Conservation (phyloP, 768 basidiomycete species). For the Candolleomyces eurysporus region DNA sequence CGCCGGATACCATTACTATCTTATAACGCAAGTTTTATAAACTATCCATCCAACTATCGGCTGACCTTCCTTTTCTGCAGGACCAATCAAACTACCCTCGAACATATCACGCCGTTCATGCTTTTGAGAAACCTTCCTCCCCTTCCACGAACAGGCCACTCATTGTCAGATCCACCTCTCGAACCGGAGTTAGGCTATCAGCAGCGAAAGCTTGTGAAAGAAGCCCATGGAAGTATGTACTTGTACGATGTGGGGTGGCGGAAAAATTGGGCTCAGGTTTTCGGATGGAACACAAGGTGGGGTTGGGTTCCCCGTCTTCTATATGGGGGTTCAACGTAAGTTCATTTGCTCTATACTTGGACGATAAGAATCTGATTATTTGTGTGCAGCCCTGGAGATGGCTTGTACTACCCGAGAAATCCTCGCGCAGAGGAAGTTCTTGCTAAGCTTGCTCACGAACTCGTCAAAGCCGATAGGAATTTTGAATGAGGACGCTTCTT, state of each 20-base stretch:
- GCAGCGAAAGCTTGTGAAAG: constrained; percentile 63
- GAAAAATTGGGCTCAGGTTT: constrained; percentile 65
- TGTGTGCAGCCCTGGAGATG: constrained; percentile 56
- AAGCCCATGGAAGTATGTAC: constrained; percentile 58
- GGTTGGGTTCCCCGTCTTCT: constrained; percentile 55
- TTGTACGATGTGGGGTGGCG: constrained; percentile 76
- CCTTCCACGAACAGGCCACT: constrained; percentile 47
- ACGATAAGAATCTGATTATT: not conserved
- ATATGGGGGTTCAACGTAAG: constrained; percentile 67
- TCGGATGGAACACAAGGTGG: constrained; percentile 54
- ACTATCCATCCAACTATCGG: not conserved
- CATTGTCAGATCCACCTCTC: constrained; percentile 64
- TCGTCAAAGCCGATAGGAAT: constrained; percentile 57
- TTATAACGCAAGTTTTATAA: constrained; percentile 38
- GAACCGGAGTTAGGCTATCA: constrained; percentile 67
- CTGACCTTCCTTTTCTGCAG: constrained; percentile 30
- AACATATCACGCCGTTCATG: constrained; percentile 72
- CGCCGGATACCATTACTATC: constrained; percentile 71
- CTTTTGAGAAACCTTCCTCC: constrained; percentile 70
- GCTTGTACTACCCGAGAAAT: constrained; percentile 65
- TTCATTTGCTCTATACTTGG: constrained; percentile 10
- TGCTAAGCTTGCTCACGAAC: constrained; percentile 57
- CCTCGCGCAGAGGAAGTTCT: constrained; percentile 65
- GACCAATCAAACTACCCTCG: constrained; percentile 85
- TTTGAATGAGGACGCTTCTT: constrained; percentile 20